phyloP scores from a whole-genome alignment of 2,329 filamentous ascomycete genomes.

The Cercospora sojina region DNA sequence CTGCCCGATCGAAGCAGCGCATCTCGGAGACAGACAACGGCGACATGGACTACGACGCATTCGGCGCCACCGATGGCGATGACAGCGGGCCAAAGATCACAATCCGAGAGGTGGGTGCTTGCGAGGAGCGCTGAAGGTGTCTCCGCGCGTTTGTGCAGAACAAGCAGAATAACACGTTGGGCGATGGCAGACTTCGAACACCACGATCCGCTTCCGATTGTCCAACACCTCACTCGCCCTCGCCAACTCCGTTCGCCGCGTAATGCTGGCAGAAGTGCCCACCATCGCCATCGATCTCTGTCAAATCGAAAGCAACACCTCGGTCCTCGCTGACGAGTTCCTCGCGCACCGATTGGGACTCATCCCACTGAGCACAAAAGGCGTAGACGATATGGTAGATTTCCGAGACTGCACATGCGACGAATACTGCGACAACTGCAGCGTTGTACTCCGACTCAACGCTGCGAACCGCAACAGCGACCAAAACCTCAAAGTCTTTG shows the following conservation, averaged over 20 bases:
- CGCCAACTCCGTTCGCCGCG: conserved; percentile 86
- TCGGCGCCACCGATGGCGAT: conserved; percentile 26
- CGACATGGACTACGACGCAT: conserved; percentile 26
- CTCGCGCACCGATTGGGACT: conserved; percentile 89
- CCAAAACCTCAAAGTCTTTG: conserved; percentile 91
- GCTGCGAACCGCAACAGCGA: conserved; percentile 69
- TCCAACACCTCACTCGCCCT: conserved; percentile 85
- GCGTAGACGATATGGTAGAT: conserved; percentile 78
- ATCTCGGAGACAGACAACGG: neutral
- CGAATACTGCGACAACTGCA: conserved; percentile 88
- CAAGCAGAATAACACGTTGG: conserved; percentile 8
- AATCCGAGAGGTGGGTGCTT: conserved; percentile 45
- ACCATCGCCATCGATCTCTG: conserved; percentile 94
- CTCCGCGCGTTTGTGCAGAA: neutral
- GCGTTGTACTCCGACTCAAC: conserved; percentile 78
- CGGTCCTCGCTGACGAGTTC: conserved; percentile 95
- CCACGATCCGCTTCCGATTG: conserved; percentile 88
- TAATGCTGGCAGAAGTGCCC: conserved; percentile 90
- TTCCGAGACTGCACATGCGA: conserved; percentile 96
- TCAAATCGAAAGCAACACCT: conserved; percentile 88
- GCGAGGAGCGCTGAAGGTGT: neutral
- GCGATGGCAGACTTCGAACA: conserved; percentile 60
- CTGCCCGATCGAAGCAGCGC: neutral
- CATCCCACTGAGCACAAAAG: conserved; percentile 80
- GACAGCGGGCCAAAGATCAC: conserved; percentile 39